Conservation (phyloP, 2,329 filamentous ascomycete genomes). For the Berkeleyomyces rouxiae region DNA sequence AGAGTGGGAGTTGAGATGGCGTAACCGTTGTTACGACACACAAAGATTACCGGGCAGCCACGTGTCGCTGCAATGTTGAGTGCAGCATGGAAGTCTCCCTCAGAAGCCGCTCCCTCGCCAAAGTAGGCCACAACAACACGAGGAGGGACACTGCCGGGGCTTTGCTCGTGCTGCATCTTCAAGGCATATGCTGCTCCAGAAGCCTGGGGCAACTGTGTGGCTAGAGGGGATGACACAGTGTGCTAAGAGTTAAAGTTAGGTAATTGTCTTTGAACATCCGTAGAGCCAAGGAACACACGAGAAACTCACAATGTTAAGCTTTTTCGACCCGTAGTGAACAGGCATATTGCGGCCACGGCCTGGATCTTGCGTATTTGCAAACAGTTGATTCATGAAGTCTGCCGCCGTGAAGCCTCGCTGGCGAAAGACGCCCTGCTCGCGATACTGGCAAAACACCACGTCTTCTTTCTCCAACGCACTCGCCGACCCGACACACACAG, state of each 20-base stretch:
- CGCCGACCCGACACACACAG: constrained; percentile 76
- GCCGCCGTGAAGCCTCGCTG: constrained; percentile 74
- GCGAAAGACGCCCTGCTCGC: constrained; percentile 80
- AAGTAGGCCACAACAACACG: constrained; percentile 73
- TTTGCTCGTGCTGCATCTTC: constrained; percentile 60
- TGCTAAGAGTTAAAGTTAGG: constrained; percentile 33
- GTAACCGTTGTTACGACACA: constrained; percentile 86
- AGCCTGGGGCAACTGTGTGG: constrained; percentile 80
- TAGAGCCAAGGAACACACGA: not conserved
- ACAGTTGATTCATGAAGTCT: constrained; percentile 91
- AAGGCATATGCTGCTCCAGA: constrained; percentile 75
- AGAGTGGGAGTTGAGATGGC: constrained; percentile 79
- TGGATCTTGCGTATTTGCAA: constrained; percentile 66
- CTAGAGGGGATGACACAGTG: constrained; percentile 67
- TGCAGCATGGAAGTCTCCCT: constrained; percentile 83
- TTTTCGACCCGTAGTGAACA: constrained; percentile 78
- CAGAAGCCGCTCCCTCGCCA: constrained; percentile 75
- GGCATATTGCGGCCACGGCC: constrained; percentile 90
- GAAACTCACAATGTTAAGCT: constrained; percentile 61
- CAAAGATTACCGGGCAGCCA: constrained; percentile 74
- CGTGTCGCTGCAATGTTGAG: constrained; percentile 82
- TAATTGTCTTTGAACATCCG: not conserved
- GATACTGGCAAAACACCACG: constrained; percentile 86
- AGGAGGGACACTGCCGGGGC: constrained; percentile 44
- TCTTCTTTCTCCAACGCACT: constrained; percentile 71